Evolutionary conservation across 805 yeast genomes (phyloP).

Genomic region (Kodamaea sagamina): DNA sequence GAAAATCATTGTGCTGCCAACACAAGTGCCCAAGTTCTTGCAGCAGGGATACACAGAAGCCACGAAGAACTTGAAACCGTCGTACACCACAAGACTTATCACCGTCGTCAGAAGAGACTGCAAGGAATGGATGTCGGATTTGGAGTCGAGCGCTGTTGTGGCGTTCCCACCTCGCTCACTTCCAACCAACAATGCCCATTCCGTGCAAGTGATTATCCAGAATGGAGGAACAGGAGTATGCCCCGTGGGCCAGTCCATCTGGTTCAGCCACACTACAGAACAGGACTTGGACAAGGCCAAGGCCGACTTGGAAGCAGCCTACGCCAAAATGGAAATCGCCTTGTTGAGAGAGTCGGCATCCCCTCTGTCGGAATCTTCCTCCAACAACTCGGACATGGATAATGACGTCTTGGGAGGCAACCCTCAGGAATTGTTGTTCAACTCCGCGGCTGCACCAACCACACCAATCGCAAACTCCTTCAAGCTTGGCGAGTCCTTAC

Average conservation of each 20-base stretch:
- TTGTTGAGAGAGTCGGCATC: slow-evolving; percentile 73
- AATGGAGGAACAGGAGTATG: slow-evolving; percentile 88
- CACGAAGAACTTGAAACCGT: slow-evolving; percentile 44
- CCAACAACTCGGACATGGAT: slow-evolving; percentile 49
- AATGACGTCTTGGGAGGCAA: slow-evolving; percentile 38
- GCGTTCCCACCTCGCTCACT: slow-evolving; percentile 89
- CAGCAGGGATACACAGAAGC: slow-evolving; percentile 42
- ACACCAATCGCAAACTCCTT: slow-evolving; percentile 72
- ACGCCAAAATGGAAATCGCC: slow-evolving; percentile 74
- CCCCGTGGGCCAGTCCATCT: slow-evolving; percentile 81
- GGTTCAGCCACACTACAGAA: slow-evolving; percentile 86
- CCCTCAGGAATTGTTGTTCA: slow-evolving; percentile 36
- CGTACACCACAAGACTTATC: slow-evolving; percentile 70
- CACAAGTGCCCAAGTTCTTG: slow-evolving; percentile 52
- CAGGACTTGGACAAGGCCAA: slow-evolving; percentile 65
- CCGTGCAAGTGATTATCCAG: slow-evolving; percentile 85
- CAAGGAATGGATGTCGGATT: slow-evolving; percentile 86
- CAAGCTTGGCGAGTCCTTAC: slow-evolving; percentile 81
- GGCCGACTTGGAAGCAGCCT: slow-evolving; percentile 77
- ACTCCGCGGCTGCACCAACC: slow-evolving; percentile 14
- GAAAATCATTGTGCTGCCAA: slow-evolving; percentile 74
- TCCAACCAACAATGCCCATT: slow-evolving; percentile 60
- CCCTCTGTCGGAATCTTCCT: slow-evolving; percentile 25
- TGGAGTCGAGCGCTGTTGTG: slow-evolving; percentile 82
- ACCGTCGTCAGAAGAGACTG: slow-evolving; percentile 86